phyloP scores from a whole-genome alignment of 495 filamentous ascomycete species.

The Pseudoneurospora amorphoporcata region DNA sequence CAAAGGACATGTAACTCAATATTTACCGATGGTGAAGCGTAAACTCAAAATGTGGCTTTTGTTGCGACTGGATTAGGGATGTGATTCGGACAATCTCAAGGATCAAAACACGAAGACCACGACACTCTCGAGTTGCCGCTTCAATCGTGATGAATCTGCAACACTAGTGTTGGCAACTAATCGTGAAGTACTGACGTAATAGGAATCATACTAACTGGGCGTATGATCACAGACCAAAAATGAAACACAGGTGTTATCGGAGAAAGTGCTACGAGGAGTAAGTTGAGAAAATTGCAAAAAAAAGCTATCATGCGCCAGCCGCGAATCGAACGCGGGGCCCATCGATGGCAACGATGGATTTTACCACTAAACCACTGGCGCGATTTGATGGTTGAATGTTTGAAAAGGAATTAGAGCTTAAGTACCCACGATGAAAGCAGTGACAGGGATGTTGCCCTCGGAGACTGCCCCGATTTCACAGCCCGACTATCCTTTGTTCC shows the following conservation, averaged over 20 bases:
- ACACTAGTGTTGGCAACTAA: background rate
- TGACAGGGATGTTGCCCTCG: background rate
- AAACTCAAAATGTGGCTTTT: background rate
- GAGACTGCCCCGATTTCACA: background rate
- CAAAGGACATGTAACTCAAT: background rate
- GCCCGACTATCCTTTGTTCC: too few relatives aligned
- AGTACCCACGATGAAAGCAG: background rate
- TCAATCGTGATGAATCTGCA: background rate
- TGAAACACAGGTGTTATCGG: background rate
- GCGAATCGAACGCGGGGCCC: slow-evolving; percentile 43
- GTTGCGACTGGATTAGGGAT: background rate
- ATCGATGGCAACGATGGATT: slow-evolving; percentile 46
- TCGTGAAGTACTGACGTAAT: background rate
- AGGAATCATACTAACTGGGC: too few relatives aligned
- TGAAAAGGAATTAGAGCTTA: accelerated
- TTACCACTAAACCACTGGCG: slow-evolving; percentile 42
- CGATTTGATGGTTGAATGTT: background rate
- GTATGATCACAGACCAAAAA: background rate
- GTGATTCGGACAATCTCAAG: background rate
- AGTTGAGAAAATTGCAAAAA: background rate
- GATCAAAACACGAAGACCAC: background rate
- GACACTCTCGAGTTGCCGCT: background rate
- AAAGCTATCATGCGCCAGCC: slow-evolving; percentile 26
- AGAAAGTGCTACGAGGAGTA: background rate
- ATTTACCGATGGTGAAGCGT: background rate